A percentile compares a stretch with the other conserved stretches of the same genome.
phyloP scores from a whole-genome alignment of 2,329 filamentous ascomycete species.

The Trichoderma arundinaceum region DNA sequence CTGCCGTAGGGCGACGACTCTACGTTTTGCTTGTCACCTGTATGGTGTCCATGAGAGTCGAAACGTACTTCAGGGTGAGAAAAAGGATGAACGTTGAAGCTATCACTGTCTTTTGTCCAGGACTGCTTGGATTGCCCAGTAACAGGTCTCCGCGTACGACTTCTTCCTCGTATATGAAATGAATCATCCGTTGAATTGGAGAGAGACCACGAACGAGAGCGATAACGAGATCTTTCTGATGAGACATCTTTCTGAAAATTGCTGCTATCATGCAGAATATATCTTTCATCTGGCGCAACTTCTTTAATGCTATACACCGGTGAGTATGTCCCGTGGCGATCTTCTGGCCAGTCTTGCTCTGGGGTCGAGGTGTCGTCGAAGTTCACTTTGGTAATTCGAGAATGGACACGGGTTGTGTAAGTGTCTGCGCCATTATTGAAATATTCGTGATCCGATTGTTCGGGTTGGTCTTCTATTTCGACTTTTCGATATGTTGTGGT shows the following conservation, averaged over 20 bases:
- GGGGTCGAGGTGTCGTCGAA: background rate
- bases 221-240: background rate
- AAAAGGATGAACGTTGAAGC: background rate
- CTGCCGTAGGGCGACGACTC: conserved; percentile 1
- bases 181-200: background rate
- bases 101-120: background rate
- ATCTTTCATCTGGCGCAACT: background rate
- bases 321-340: background rate
- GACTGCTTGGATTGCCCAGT: background rate
- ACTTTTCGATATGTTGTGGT: background rate
- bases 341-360: background rate
- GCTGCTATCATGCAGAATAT: background rate
- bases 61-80: background rate
- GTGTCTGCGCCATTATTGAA: background rate
- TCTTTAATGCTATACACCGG: rapidly evolving
- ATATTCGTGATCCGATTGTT: background rate
- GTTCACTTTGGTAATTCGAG: background rate
- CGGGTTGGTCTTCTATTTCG: background rate
- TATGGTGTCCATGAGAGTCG: background rate
- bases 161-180: background rate
- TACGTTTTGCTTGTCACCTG: background rate
- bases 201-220: background rate
- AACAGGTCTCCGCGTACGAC: background rate
- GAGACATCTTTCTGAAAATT: background rate
- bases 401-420: background rate